A percentile compares a stretch with the other conserved stretches of the same genome.
Evolutionary conservation across 768 basidiomycete genomes (phyloP).

Genomic region (Gelatoporia subvermispora): DNA sequence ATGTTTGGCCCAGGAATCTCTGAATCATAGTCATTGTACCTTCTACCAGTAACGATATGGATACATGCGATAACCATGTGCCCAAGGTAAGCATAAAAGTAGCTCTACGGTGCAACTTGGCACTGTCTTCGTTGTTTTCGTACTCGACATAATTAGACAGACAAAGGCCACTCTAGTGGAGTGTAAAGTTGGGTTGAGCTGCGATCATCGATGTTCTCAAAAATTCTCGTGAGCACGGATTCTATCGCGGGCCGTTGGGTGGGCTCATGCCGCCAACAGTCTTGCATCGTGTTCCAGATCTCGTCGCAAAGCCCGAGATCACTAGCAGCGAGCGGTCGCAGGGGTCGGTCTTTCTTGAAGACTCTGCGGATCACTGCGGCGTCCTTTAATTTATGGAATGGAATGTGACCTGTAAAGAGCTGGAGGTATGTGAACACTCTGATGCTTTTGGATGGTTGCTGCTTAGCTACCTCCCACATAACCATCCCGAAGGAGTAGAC

Average conservation of each 20-base stretch:
- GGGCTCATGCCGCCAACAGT: not conserved
- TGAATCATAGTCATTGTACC: too few relatives aligned
- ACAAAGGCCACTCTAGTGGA: too few relatives aligned
- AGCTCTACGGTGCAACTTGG: too few relatives aligned
- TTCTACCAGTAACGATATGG: too few relatives aligned
- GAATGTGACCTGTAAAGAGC: conserved; percentile 2
- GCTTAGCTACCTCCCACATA: conserved; percentile 1
- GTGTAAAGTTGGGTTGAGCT: too few relatives aligned
- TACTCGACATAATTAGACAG: too few relatives aligned
- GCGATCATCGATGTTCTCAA: too few relatives aligned
- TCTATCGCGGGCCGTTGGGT: not conserved
- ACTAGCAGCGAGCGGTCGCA: not conserved
- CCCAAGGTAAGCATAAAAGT: too few relatives aligned
- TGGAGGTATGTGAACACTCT: not conserved
- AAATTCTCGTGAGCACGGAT: not conserved
- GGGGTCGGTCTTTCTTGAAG: not conserved
- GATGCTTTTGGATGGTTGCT: not conserved
- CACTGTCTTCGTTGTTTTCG: too few relatives aligned
- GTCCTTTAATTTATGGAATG: not conserved
- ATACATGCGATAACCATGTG: too few relatives aligned
- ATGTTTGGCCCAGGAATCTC: too few relatives aligned
- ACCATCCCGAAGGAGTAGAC: conserved; percentile 7
- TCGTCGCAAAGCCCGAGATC: conserved; percentile 3
- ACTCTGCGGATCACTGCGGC: conserved; percentile 1
- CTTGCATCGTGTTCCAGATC: conserved; percentile 1